Evolutionary conservation across 805 yeast genomes (phyloP).

Genomic region (Kodamaea laetipori): DNA sequence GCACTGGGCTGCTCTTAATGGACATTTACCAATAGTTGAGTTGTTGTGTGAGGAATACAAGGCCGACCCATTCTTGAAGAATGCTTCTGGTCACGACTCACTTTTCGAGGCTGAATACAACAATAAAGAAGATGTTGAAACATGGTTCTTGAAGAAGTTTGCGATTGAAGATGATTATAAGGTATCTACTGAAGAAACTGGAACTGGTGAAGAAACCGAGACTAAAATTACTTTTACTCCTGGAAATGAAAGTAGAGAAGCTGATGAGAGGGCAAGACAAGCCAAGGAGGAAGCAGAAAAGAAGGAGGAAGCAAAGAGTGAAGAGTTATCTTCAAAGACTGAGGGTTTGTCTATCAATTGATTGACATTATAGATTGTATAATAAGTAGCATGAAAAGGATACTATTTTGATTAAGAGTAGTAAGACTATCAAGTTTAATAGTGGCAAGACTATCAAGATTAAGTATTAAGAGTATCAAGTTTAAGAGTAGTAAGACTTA

Average conservation of each 20-base stretch:
- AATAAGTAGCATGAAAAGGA: not conserved
- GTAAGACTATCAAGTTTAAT: not conserved
- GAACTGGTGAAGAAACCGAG: conserved; percentile 24
- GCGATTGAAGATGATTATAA: conserved; percentile 60
- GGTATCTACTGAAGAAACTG: conserved; percentile 39
- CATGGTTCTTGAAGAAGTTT: conserved; percentile 70
- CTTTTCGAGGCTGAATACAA: conserved; percentile 87
- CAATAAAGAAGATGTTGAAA: conserved; percentile 73
- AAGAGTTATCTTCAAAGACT: not conserved
- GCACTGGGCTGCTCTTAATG: conserved; percentile 95
- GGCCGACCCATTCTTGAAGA: conserved; percentile 82
- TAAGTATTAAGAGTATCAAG: too few relatives aligned
- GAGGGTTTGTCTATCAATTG: not conserved
- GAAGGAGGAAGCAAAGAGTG: conserved; percentile 23
- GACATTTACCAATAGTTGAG: conserved; percentile 72
- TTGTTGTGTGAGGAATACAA: conserved; percentile 68
- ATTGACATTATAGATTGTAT: not conserved
- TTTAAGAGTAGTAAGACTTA: too few relatives aligned
- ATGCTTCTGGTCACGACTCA: conserved; percentile 75
- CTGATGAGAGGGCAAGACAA: conserved; percentile 44
- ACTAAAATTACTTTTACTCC: conserved; percentile 47
- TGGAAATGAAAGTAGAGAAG: conserved; percentile 46
- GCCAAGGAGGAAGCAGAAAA: conserved; percentile 33
- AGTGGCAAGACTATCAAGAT: too few relatives aligned
- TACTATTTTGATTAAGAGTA: not conserved